Base-by-base conservation (phyloP, 495 filamentous ascomycete species). In the Viridothelium virens region DNA sequence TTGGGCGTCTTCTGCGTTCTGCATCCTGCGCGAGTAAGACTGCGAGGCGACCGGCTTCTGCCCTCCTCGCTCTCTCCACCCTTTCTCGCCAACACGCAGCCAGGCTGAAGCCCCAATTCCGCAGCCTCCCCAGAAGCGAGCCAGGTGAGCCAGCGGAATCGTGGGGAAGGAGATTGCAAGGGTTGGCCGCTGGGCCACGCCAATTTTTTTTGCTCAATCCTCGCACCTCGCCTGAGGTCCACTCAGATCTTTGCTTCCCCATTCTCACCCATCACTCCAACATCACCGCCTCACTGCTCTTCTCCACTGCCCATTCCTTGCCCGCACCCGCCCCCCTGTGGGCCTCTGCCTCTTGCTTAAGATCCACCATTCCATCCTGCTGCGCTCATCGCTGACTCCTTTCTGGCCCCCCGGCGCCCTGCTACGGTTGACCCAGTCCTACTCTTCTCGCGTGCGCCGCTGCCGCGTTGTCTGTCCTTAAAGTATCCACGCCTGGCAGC, bases 381-480 rank as follows among this genome's bases (percentile, higher is more conserved):
- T 36, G 9, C 5, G 25, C 31, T 36, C 53, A 34, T 36, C 31
- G 11, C 53, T 59, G 53, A 59, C 53, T 34, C 53, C 53, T 36
- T 5, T 14, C 5, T n/a, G 41, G 18, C 16, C 48, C 18, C 48
- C 18, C 12, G 48, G 12, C 53, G 7, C 53, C 53, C 53, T 18
- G 6, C 53, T 2, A 33, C 4, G 2, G 53, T 59, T 18, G 7
- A 11, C 48, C 48, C 10, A 5, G 12, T 5, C 5, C 7, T 18
- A 18, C 16, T 59, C 53, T 6, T 31, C 18, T 59, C 31, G 11
- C 18, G 53, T 59, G 53, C 53, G 53, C 31, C 53, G 53, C 53
- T 59, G 53, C 53, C 31, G 53, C 53, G 53, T 59, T 59, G 53
- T 59, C 53, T 59, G 53, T 59, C 53, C 53, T 59, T 59, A 59